A percentile compares a stretch with the other conserved stretches of the same genome.
phyloP scores from a whole-genome alignment of 2,329 filamentous ascomycete species.

The Fusarium sp. region DNA sequence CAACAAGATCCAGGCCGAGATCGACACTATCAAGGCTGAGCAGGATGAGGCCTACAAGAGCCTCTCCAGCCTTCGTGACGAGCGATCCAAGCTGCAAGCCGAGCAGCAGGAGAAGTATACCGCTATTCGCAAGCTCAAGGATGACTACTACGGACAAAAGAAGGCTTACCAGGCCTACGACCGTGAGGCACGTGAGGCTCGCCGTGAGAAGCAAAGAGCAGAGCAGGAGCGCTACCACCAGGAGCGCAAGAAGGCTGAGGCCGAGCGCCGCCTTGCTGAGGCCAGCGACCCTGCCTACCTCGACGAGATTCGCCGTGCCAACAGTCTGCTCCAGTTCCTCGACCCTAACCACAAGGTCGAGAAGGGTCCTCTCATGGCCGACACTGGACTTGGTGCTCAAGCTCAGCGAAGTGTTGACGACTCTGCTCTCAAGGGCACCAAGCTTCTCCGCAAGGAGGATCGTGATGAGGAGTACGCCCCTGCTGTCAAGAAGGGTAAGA shows the following conservation, averaged over 20 bases:
- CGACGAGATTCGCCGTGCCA: conserved; percentile 90
- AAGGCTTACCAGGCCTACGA: conserved; percentile 88
- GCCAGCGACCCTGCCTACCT: conserved; percentile 88
- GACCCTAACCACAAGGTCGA: conserved; percentile 78
- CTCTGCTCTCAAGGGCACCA: conserved; percentile 85
- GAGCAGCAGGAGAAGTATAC: conserved; percentile 89
- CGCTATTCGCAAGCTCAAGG: conserved; percentile 87
- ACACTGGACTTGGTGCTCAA: conserved; percentile 81
- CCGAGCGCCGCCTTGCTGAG: conserved; percentile 80
- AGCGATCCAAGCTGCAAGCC: conserved; percentile 83
- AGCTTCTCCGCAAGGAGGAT: conserved; percentile 86
- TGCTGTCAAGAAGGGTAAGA: conserved; percentile 87
- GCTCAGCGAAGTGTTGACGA: conserved; percentile 86
- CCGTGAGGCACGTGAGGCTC: conserved; percentile 80
- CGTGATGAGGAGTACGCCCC: conserved; percentile 88
- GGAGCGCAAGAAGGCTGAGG: conserved; percentile 79
- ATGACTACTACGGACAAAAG: conserved; percentile 84
- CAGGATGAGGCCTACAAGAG: conserved; percentile 92
- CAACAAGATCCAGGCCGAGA: conserved; percentile 84
- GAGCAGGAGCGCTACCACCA: conserved; percentile 81
- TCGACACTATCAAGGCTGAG: conserved; percentile 90
- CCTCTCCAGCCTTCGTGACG: conserved; percentile 84
- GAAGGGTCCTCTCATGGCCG: conserved; percentile 71
- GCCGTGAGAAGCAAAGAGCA: conserved; percentile 80
- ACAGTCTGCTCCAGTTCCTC: conserved; percentile 89